Percentiles rank a stretch among this genome's conserved stretches.
These are phyloP conservation scores for Botrytis tulipae DNA, from an alignment of 2,329 filamentous ascomycete genomes.

Conservation along the genomic window DNA sequence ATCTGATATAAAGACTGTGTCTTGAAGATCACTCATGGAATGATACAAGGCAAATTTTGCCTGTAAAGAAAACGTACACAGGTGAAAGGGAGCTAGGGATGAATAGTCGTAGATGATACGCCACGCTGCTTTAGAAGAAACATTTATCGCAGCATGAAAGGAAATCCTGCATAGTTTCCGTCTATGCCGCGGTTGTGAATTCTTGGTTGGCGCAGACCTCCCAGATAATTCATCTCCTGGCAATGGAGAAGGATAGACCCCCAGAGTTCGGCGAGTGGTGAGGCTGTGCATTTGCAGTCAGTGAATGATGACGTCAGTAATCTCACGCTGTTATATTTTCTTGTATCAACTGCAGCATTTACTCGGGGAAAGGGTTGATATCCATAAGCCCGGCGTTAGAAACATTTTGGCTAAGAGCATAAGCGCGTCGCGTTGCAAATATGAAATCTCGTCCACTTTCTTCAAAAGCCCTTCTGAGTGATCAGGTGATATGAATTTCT, in stretches of 20 bases:
- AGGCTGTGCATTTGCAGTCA: neutral
- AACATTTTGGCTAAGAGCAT: no score
- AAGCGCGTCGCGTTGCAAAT: no score
- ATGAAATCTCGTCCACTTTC: no score
- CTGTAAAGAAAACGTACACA: neutral
- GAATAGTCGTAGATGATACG: accelerated
- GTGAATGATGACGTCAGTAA: neutral
- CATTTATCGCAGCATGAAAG: accelerated
- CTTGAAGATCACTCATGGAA: neutral
- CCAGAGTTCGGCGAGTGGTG: neutral
- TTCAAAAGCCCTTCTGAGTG: no score
- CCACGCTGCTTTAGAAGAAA: neutral
- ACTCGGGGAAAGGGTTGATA: accelerated
- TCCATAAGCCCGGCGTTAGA: neutral
- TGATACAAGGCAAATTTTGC: neutral
- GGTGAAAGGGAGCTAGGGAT: neutral
- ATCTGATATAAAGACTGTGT: accelerated
- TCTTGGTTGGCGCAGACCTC: accelerated
- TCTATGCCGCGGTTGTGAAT: neutral
- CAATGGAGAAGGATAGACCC: neutral
- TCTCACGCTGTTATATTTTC: neutral
- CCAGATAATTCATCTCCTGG: neutral
- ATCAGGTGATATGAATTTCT: no score
- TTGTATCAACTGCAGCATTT: neutral
- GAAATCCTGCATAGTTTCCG: neutral